phyloP scores from a whole-genome alignment of 202 grass and related monocot genomes.

The Setaria viridis region DNA sequence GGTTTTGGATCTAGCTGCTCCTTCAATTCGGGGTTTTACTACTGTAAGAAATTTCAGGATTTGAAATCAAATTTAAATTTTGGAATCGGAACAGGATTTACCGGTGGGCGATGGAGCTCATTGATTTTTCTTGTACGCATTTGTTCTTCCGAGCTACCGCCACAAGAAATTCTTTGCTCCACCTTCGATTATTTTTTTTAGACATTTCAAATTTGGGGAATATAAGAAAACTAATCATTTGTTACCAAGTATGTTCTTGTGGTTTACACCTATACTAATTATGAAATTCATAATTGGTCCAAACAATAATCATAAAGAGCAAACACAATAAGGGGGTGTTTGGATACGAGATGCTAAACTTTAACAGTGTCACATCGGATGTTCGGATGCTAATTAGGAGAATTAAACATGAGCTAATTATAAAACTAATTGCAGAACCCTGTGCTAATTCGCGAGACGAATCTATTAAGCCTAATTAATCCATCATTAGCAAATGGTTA shows the following conservation, averaged over 20 bases:
- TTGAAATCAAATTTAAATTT: conserved; percentile 5
- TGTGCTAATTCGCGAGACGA: no score
- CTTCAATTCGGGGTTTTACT: neutral
- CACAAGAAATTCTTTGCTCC: neutral
- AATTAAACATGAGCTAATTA: no score
- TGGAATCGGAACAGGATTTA: neutral
- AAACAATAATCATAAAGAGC: no score
- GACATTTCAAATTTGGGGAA: neutral
- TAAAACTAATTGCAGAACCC: no score
- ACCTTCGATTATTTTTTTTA: neutral
- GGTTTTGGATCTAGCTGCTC: neutral
- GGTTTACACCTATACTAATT: neutral
- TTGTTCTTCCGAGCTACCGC: neutral
- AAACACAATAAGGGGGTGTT: no score
- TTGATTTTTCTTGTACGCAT: neutral
- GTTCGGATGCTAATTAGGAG: no score
- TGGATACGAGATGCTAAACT: no score
- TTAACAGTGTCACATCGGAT: no score
- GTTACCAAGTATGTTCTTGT: neutral
- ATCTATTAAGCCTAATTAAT: no score
- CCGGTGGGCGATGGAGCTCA: neutral
- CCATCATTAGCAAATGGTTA: no score
- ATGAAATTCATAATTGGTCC: neutral
- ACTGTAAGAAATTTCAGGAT: neutral
- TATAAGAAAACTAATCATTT: neutral